Conservation (phyloP, 2,329 filamentous ascomycete genomes). For the Alternaria sp. region DNA sequence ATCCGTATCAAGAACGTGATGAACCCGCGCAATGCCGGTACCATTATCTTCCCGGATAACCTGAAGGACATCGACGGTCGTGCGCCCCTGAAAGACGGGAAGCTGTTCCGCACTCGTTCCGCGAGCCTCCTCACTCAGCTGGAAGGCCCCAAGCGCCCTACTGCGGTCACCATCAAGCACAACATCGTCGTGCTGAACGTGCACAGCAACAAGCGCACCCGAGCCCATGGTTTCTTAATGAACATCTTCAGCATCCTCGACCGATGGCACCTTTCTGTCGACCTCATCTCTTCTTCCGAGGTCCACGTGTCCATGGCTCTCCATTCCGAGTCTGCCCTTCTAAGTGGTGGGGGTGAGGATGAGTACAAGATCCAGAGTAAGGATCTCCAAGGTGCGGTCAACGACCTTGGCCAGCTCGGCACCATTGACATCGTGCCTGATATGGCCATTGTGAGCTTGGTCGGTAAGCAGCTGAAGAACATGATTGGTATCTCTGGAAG, state of each 20-base stretch:
- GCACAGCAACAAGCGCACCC: constrained; percentile 94
- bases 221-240: constrained; percentile 95
- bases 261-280: constrained; percentile 84
- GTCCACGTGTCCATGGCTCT: constrained; percentile 98
- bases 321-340: constrained; percentile 72
- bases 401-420: constrained; percentile 79
- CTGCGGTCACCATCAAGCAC: constrained; percentile 92
- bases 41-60: constrained; percentile 80
- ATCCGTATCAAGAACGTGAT: constrained; percentile 94
- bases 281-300: constrained; percentile 94
- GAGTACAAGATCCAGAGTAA: constrained; percentile 56
- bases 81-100: constrained; percentile 64
- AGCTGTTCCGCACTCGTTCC: constrained; percentile 57
- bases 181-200: constrained; percentile 97
- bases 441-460: constrained; percentile 95
- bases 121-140: constrained; percentile 53
- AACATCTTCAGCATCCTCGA: constrained; percentile 92
- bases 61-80: constrained; percentile 61
- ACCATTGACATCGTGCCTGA: constrained; percentile 87
- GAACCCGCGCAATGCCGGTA: constrained; percentile 79
- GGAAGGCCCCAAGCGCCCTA: constrained; percentile 58
- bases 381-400: constrained; percentile 60
- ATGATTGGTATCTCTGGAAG: constrained; percentile 89
- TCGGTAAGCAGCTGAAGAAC: constrained; percentile 96
- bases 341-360: constrained; percentile 55